Evolutionary conservation across 768 basidiomycete species (phyloP), one percentile per base, ranked within the genome.

Genomic region (Macrocybe gigantea): DNA sequence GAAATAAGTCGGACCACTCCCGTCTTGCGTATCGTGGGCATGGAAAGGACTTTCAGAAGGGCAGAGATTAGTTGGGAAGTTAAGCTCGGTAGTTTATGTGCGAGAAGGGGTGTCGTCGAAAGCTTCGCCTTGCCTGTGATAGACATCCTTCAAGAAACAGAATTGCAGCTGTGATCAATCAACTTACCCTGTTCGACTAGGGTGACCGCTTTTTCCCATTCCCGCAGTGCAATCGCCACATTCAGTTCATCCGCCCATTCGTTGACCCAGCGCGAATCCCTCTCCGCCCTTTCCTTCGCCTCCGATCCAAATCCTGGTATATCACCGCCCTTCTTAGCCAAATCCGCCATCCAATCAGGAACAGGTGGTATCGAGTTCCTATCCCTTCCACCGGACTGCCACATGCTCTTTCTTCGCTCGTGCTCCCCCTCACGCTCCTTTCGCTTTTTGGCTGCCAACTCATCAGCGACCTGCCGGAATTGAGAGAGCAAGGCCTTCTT

Each of bases 371-470:
- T 63, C 34, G 41, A 54, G 7, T 43, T 51, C 54, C 50, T 60
- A 54, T 66, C 60, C 50, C 76, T 78, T 39, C 72, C 77, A 33
- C 67, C 67, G 32, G 66, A 67, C 48, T 75, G 68, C 79, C 82
- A 88, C 63, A 86, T 63, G 55, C 78, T 88, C 65, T 91, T 90
- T 38, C 93, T 74, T 48, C 92, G 73, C 61, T 93, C 91, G 56
- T 96, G 85, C 67, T 94, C 89, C 44, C 90, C 89, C 67, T 98
- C 88, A 48, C 93, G 86, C 58, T 97, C 93, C 64, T 93, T 95
- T 47, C 94, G 81, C 57, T 82, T 87, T 66, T 92, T 90, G 38
- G 85, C 80, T 6, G 86, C 77, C 3, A 96, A 72, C 57, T 97
- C 95, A 62, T 98, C 94, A 0, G 93, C 91, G 4, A 94, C 88